phyloP scores from a whole-genome alignment of 2,329 filamentous ascomycete genomes.

The Aspergillus sojae region DNA sequence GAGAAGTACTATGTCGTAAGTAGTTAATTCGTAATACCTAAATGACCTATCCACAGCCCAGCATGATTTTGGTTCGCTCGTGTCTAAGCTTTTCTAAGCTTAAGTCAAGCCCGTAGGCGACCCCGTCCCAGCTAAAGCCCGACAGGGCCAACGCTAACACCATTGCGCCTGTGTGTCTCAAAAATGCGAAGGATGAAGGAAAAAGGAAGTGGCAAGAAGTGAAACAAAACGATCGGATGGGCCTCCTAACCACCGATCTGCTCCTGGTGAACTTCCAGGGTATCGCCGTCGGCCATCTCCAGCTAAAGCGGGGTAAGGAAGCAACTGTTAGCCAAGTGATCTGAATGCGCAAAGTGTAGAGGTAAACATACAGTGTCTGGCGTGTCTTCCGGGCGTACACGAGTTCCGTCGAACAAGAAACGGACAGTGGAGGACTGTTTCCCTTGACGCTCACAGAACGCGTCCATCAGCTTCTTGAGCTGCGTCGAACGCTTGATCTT shows the following conservation, averaged over 20 bases:
- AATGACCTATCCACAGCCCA: neutral
- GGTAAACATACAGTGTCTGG: slow-evolving; percentile 76
- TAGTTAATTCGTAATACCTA: slow-evolving; percentile 2
- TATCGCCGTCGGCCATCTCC: slow-evolving; percentile 95
- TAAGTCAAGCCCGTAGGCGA: slow-evolving; percentile 1
- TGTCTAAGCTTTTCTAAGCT: slow-evolving; percentile 5
- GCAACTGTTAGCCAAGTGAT: neutral
- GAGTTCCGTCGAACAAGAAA: slow-evolving; percentile 94
- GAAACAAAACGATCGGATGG: neutral
- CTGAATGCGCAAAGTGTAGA: neutral
- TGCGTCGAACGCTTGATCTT: slow-evolving; percentile 98
- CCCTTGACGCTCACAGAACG: slow-evolving; percentile 94
- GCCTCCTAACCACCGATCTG: slow-evolving; percentile 75
- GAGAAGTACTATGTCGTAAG: neutral
- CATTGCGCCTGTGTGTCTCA: slow-evolving; percentile 15
- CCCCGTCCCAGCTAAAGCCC: slow-evolving; percentile 6
- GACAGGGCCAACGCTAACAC: slow-evolving; percentile 14
- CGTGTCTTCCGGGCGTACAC: slow-evolving; percentile 85
- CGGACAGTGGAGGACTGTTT: slow-evolving; percentile 83
- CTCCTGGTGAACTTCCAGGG: slow-evolving; percentile 95
- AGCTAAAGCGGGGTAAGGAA: slow-evolving; percentile 59
- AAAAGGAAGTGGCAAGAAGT: slow-evolving; percentile 6
- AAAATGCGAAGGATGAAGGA: slow-evolving; percentile 6
- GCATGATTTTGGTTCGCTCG: neutral
- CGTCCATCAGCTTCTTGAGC: slow-evolving; percentile 96